phyloP scores from a whole-genome alignment of 805 yeast genomes.

The Clavispora vitiphila region DNA sequence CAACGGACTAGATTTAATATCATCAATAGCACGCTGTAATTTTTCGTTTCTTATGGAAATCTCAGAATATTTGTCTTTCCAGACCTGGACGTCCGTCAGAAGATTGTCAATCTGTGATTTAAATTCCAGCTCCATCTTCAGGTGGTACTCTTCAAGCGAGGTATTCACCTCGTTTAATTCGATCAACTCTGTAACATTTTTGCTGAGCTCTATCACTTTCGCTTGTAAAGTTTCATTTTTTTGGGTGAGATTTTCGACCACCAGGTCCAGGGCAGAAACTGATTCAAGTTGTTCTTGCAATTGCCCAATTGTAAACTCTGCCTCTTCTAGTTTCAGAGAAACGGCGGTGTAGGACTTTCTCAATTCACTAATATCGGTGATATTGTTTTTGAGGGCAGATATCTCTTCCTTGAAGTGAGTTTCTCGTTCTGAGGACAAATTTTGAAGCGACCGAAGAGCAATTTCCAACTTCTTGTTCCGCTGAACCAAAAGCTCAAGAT shows the following conservation, averaged over 20 bases:
- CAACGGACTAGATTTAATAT: background rate
- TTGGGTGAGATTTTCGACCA: conserved; percentile 29
- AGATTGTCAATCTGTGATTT: conserved; percentile 29
- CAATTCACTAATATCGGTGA: background rate
- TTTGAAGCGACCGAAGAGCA: conserved; percentile 34
- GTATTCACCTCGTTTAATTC: conserved; percentile 47
- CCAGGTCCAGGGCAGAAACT: conserved; percentile 29
- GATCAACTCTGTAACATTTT: conserved; percentile 41
- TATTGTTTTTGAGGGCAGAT: conserved; percentile 2
- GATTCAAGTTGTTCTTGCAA: conserved; percentile 31
- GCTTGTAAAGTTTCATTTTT: conserved; percentile 33
- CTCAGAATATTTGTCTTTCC: background rate
- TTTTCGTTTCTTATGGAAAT: background rate
- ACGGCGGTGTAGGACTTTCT: conserved; percentile 2
- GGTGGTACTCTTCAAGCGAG: conserved; percentile 44
- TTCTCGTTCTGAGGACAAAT: conserved; percentile 22
- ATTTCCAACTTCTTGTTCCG: conserved; percentile 37
- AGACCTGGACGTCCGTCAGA: conserved; percentile 8
- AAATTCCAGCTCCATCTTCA: conserved; percentile 40
- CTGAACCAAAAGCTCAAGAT: conserved; percentile 19
- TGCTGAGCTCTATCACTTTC: conserved; percentile 27
- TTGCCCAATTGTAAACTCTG: conserved; percentile 21
- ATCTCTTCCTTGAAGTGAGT: conserved; percentile 18
- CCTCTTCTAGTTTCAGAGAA: conserved; percentile 11
- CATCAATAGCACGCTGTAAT: background rate